Evolutionary conservation across 2,329 filamentous ascomycete species (phyloP).

Genomic region (Teratosphaeria destructans): DNA sequence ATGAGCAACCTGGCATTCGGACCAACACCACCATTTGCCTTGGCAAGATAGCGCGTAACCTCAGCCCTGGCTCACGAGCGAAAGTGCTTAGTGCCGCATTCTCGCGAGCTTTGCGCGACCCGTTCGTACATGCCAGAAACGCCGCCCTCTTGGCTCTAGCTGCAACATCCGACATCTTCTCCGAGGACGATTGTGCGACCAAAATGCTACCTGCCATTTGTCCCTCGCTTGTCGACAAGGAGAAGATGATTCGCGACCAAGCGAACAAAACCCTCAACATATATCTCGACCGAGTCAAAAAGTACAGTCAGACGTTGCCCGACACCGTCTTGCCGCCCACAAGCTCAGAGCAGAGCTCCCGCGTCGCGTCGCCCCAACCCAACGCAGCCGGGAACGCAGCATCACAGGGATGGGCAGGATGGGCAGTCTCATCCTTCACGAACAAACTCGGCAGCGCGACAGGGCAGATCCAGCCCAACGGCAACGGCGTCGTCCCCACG

Average conservation of each 20-base stretch:
- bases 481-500: conserved; percentile 38
- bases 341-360: conserved; percentile 38
- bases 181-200: conserved; percentile 76
- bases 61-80: conserved; percentile 62
- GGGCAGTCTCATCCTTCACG: conserved; percentile 97
- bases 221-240: conserved; percentile 81
- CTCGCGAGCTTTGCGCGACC: conserved; percentile 76
- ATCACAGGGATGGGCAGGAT: conserved; percentile 69
- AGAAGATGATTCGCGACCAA: conserved; percentile 87
- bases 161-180: conserved; percentile 78
- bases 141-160: conserved; percentile 76
- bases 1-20: conserved; percentile 91
- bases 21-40: conserved; percentile 98
- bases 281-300: conserved; percentile 73
- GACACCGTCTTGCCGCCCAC: conserved; percentile 67
- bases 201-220: conserved; percentile 78
- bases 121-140: conserved; percentile 88
- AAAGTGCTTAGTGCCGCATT: conserved; percentile 94
- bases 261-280: conserved; percentile 80
- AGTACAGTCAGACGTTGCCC: conserved; percentile 65
- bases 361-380: conserved; percentile 67
- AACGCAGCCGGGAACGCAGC: conserved; percentile 23
- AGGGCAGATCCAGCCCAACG: conserved; percentile 67
- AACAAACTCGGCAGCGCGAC: conserved; percentile 80
- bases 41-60: conserved; percentile 86